Conservation (phyloP, 768 basidiomycete genomes). For the Kwoniella shandongensis region DNA sequence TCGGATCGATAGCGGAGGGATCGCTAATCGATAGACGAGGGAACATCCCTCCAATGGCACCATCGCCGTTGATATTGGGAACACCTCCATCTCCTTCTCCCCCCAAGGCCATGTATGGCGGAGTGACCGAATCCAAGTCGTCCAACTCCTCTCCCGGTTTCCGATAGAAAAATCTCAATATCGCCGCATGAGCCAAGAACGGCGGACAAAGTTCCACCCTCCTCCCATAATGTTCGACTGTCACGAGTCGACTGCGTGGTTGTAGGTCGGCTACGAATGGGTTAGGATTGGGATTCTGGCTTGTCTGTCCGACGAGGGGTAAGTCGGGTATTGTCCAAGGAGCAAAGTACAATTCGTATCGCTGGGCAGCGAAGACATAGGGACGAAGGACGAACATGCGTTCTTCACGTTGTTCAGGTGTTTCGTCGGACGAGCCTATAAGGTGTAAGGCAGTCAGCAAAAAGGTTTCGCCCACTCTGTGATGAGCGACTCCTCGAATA, state of each 20-base stretch:
- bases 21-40: slow-evolving; percentile 3
- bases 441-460: not conserved
- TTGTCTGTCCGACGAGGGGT: slow-evolving; percentile 28
- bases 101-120: slow-evolving; percentile 10
- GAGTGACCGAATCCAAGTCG: slow-evolving; percentile 7
- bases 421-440: slow-evolving; percentile 13
- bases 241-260: slow-evolving; percentile 39
- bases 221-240: slow-evolving; percentile 51
- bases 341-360: slow-evolving; percentile 52
- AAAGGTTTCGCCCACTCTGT: not conserved
- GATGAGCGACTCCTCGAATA: not conserved
- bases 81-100: slow-evolving; percentile 6
- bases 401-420: slow-evolving; percentile 46
- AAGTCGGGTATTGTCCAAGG: slow-evolving; percentile 54
- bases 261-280: slow-evolving; percentile 53
- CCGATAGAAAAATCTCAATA: slow-evolving; percentile 51
- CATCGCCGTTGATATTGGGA: not conserved
- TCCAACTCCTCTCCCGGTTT: slow-evolving; percentile 24
- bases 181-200: slow-evolving; percentile 54
- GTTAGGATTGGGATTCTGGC: slow-evolving; percentile 14
- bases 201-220: slow-evolving; percentile 49
- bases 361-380: slow-evolving; percentile 55
- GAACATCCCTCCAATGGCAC: not conserved
- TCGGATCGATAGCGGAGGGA: not conserved
- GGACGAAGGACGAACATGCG: slow-evolving; percentile 55